These are phyloP conservation scores for Platanthera zijinensis DNA, from an alignment of 106 monocot genomes.

Conservation along the genomic window DNA sequence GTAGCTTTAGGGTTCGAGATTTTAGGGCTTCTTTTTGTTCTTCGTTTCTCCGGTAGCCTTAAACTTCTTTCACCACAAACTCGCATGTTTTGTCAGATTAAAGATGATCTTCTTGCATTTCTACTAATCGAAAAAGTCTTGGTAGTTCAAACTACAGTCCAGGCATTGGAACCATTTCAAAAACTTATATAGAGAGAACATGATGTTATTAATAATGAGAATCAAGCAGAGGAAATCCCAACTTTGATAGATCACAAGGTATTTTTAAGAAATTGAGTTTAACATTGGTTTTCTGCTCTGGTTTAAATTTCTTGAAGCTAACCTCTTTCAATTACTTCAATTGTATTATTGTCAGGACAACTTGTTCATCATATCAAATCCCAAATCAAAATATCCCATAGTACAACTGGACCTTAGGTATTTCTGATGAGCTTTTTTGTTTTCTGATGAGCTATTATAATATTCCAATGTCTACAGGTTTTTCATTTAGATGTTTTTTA, in stretches of 20 bases:
- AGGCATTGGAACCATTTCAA: too few relatives aligned
- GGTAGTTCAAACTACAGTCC: too few relatives aligned
- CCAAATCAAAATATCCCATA: slow-evolving; percentile 93
- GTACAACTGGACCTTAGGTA: slow-evolving; percentile 83
- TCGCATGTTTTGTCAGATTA: too few relatives aligned
- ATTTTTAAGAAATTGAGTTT: background rate
- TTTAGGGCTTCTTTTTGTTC: too few relatives aligned
- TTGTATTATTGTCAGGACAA: slow-evolving; percentile 46
- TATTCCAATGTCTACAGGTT: background rate
- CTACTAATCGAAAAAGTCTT: too few relatives aligned
- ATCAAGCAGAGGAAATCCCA: slow-evolving; percentile 75
- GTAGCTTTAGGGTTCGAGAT: too few relatives aligned
- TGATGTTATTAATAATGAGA: slow-evolving; percentile 87
- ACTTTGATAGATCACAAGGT: slow-evolving; percentile 94
- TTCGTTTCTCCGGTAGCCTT: too few relatives aligned
- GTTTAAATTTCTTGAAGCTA: background rate
- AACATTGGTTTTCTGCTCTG: background rate
- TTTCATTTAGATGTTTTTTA: background rate
- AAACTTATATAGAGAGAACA: slow-evolving; percentile 10
- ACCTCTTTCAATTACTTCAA: background rate
- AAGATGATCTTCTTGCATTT: too few relatives aligned
- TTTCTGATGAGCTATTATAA: background rate
- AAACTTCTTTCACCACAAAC: too few relatives aligned
- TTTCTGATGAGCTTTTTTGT: background rate
- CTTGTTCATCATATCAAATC: slow-evolving; percentile 94